Evolutionary conservation across 2,329 filamentous ascomycete genomes (phyloP), one percentile per base, ranked within the genome.

Genomic region (Calonectria pauciramosa): DNA sequence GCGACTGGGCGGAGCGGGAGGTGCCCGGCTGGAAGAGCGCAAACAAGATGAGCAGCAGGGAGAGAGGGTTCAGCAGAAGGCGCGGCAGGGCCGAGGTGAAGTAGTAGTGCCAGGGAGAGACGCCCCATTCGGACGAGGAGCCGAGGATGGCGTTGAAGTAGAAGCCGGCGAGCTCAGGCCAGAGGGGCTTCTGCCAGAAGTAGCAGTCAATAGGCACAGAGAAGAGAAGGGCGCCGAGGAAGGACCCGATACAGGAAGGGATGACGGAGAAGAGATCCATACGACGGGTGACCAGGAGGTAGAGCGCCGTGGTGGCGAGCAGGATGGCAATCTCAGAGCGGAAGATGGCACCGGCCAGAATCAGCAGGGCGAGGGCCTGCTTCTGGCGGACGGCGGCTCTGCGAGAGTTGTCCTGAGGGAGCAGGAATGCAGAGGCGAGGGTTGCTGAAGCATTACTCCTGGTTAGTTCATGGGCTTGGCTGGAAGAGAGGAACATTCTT

Each of bases 121-220:
- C 93, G 41, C 97, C 97, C 97, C 97, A 99, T 78, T 94, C 91
- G 4, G 94, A 93, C 0, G 96, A 94, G 73, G 95, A 93, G 28
- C 96, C 95, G 69, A 94, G 90, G 66, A 99, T 86, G 70, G 95
- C 96, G 84, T 99, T 99, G 89, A 94, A 99, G 84, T 94, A 93
- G 86, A 99, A 99, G 2, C 92, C 96, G 79, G 91, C 92, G 75
- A 97, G 91, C 84, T 99, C 97, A 0, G 97, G 96, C 97, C 97
- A 99, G 36, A 98, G 86, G 1, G 90, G 90, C 75, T 90, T 91
- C 82, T 96, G 95, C 97, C 96, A 99, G 87, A 99, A 98, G 86
- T 96, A 96, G 1, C 95, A 96, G 88, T 99, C 97, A 41, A 98
- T 85, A 2, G 92, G 90, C 18, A 98, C 88, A 0, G 96, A 96